These are phyloP conservation scores for Penicillium sclerotiorum DNA, from an alignment of 2,329 filamentous ascomycete species.

Conservation along the genomic window DNA sequence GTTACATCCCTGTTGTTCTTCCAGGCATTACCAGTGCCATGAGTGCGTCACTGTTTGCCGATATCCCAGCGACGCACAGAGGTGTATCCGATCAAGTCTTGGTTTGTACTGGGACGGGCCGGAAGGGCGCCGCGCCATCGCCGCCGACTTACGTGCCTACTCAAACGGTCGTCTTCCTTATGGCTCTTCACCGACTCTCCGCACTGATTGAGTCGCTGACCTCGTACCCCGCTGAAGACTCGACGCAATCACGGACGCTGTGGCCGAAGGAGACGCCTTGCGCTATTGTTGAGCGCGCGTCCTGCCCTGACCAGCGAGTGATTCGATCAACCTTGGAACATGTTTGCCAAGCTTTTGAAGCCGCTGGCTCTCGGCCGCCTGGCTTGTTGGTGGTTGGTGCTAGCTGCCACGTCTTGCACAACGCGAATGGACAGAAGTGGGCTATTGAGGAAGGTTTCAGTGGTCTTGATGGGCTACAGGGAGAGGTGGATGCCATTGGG, in stretches of 20 bases:
- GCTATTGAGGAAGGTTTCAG: constrained; percentile 83
- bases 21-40: constrained; percentile 90
- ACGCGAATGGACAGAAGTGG: constrained; percentile 67
- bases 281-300: constrained; percentile 89
- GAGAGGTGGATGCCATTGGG: constrained; percentile 19
- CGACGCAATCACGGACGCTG: constrained; percentile 28
- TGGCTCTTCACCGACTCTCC: constrained; percentile 85
- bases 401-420: constrained; percentile 77
- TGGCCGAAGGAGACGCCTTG: constrained; percentile 84
- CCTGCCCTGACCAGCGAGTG: constrained; percentile 90
- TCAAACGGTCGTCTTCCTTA: constrained; percentile 88
- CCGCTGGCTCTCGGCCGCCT: constrained; percentile 85
- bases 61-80: constrained; percentile 84
- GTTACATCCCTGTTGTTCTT: constrained; percentile 72
- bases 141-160: constrained; percentile 76
- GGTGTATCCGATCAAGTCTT: constrained; percentile 90
- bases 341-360: constrained; percentile 80
- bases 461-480: constrained; percentile 62
- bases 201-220: constrained; percentile 74
- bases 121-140: constrained; percentile 80
- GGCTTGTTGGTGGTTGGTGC: constrained; percentile 83
- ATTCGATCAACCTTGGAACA: constrained; percentile 82
- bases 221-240: constrained; percentile 28
- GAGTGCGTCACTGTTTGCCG: constrained; percentile 83
- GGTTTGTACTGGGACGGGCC: constrained; percentile 93